phyloP scores from a whole-genome alignment of 371 early-diverging fungal species.

The Actinomucor elegans region DNA sequence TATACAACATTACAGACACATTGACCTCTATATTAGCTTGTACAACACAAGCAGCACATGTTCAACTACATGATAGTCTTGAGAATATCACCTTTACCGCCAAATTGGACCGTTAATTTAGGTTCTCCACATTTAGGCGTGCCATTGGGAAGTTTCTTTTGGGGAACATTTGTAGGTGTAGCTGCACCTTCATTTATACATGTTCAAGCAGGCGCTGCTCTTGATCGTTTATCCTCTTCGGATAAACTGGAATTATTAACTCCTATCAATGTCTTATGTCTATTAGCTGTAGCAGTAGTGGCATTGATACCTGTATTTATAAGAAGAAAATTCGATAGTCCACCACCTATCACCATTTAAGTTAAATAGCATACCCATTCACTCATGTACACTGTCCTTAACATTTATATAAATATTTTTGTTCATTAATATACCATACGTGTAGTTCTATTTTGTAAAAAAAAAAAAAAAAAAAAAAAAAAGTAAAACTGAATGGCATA shows the following conservation, averaged over 20 bases:
- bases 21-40: constrained; percentile 29
- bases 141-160: constrained; percentile 50
- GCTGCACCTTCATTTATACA: constrained; percentile 66
- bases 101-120: constrained; percentile 67
- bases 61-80: constrained; percentile 64
- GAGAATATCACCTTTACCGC: constrained; percentile 60
- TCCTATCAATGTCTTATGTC: constrained; percentile 41
- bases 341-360: background rate
- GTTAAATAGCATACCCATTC: background rate
- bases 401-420: too few relatives aligned
- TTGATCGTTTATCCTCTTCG: constrained; percentile 57
- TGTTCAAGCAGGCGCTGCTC: constrained; percentile 63
- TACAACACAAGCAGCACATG: constrained; percentile 59
- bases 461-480: too few relatives aligned
- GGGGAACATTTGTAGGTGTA: constrained; percentile 57
- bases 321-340: constrained; percentile 23
- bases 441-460: too few relatives aligned
- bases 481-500: too few relatives aligned
- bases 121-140: constrained; percentile 65
- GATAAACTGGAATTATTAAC: constrained; percentile 46
- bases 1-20: background rate
- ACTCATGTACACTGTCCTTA: too few relatives aligned
- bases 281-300: constrained; percentile 41
- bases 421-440: too few relatives aligned
- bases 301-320: constrained; percentile 49